Base-by-base conservation (phyloP, 1,139 yeast genomes). In the Debaryomyces udenii region DNA sequence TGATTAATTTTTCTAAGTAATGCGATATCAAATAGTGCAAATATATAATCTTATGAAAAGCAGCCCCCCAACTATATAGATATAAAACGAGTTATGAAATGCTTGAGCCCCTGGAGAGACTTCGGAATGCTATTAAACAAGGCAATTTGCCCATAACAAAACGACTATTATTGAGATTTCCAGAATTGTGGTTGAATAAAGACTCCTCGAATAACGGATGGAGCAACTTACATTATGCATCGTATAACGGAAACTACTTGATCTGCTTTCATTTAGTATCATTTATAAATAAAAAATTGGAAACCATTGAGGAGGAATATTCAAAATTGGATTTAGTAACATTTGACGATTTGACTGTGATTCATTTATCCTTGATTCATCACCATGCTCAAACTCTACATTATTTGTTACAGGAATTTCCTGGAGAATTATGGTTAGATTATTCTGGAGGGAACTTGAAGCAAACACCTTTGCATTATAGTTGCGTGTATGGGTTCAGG, bases 161-260 rank as follows among this genome's bases (percentile, higher is more conserved):
- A 51, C 75, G 96, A 24, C 67, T 93, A 9, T 62, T 91, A 11
- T 71, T 76, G 40, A 72, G 94, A 38, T 86, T 77, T 55, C 96
- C 97, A 0, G 86, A 83, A 28, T 69, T 90, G 35, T 68, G 94
- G 63, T 81, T 84, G 42, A 88, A 90, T 56, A 73, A 81, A 16
- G 91, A 93, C 58, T 59, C 68, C 13, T 70, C 83, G 10, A 45
- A 68, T 31, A 81, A 85, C 52, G 98, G 98, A 1, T 91, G 97
- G 97, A 76, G 87, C 31, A 86, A 89, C 39, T 71, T 91, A 37
- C 98, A 91, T 62, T 90, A 89, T 62, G 93, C 96, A 1, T 82
- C 95, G 6, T 86, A 65, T 56, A 68, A 86, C 52, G 96, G 97
- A 24, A 79, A 86, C 50, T 87, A 86, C 56, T 76, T 88, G 44